Percentiles rank a stretch among this genome's conserved stretches.
Evolutionary conservation across 2,329 filamentous ascomycete genomes (phyloP).

Genomic region (Penicillium psychrosexuale): DNA sequence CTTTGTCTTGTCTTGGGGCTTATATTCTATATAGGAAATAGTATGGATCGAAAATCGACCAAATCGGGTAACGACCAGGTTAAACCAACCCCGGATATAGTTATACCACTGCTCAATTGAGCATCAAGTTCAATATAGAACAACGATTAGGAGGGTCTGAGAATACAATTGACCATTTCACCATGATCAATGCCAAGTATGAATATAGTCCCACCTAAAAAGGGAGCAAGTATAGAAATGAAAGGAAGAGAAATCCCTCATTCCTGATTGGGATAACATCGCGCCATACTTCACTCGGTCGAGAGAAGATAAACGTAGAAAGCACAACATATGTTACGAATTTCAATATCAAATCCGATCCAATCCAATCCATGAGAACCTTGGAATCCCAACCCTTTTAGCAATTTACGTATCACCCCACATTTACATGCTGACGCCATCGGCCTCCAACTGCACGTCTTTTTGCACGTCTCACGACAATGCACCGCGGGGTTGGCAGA

Average conservation of each 20-base stretch:
- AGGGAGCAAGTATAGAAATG: no score
- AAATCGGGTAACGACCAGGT: no score
- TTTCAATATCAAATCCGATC: not conserved
- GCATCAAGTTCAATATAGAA: no score
- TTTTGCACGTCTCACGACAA: constrained; percentile 1
- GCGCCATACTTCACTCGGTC: not conserved
- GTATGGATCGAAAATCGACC: no score
- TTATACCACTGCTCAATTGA: no score
- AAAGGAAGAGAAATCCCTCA: not conserved
- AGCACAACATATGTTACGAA: not conserved
- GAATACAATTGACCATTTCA: no score
- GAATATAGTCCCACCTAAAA: no score
- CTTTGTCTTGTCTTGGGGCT: no score
- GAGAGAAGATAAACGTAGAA: not conserved
- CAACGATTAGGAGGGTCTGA: no score
- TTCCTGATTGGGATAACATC: not conserved
- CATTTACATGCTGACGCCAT: constrained; percentile 24
- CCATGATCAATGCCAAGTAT: no score
- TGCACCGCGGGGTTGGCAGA: constrained; percentile 11
- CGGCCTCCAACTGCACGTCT: constrained; percentile 26
- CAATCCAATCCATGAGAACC: not conserved
- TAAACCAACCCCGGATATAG: no score
- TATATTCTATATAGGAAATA: no score
- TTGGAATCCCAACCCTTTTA: not conserved
- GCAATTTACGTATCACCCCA: not conserved